Evolutionary conservation across 2,329 filamentous ascomycete species (phyloP), one percentile per base, ranked within the genome.

Genomic region (Chrysoporthe austroafricana): DNA sequence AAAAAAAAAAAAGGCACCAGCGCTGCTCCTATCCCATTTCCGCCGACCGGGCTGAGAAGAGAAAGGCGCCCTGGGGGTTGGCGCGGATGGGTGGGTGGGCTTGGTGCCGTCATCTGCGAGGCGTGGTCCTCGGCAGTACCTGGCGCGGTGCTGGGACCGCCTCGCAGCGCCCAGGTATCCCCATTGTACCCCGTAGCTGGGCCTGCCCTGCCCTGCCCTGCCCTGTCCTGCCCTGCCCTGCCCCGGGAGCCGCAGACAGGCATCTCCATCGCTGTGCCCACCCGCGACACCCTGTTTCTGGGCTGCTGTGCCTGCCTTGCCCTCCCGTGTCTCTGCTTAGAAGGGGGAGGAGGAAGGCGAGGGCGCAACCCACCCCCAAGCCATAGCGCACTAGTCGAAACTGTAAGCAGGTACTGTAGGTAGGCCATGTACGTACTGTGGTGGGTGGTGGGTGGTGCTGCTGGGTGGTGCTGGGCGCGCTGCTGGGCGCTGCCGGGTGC

Each of bases 41-140:
- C 9, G 57, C 59, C 44, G 56, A 26, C 42, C 26, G 36, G 18
- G 26, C 26, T 26, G 26, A 26, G 26, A 26, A 26, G 26, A 32
- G 32, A 21, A 61, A 61, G 18, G 39, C 58, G 21, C 42, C n/a
- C 21, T 36, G 16, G 18, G 39, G 34, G 39, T 26, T 26, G 26
- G 26, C 26, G 26, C 26, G 26, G 26, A 26, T 26, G 26, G 26
- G 26, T 26, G 26, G 26, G 26, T 26, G 26, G 26, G 26, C 26
- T 26, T 26, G 26, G 66, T 62, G 58, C 50, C 66, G 63, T 66
- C 63, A 66, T 62, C 62, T 66, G 66, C 58, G 63, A 62, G 48
- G 59, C 21, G 52, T 66, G 66, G 61, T 62, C 58, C 57, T 54
- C 56, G 62, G 63, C 16, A 59, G 66, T 68, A 68, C 66, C 21